A percentile compares a stretch with the other conserved stretches of the same genome.
These are phyloP conservation scores for Neophaeococcomyces aloes DNA, from an alignment of 2,329 filamentous ascomycete genomes.

Conservation along the genomic window DNA sequence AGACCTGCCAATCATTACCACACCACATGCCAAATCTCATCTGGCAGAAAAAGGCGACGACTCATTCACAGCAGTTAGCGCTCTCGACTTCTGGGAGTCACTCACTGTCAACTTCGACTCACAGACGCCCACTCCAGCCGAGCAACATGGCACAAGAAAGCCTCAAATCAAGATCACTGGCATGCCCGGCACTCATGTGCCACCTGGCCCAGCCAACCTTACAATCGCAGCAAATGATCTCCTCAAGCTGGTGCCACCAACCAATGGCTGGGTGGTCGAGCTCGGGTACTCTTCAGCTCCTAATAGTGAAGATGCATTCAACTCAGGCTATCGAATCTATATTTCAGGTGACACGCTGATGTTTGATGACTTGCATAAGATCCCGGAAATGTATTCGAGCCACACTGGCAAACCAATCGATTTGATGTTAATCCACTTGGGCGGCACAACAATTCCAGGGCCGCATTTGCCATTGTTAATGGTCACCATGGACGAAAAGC, in stretches of 20 bases:
- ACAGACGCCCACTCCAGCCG: not conserved
- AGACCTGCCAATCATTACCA: conserved; percentile 53
- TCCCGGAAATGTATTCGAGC: conserved; percentile 43
- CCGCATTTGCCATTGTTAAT: conserved; percentile 50
- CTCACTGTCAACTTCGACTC: conserved; percentile 35
- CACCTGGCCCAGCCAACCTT: conserved; percentile 27
- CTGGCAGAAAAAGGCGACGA: conserved; percentile 34
- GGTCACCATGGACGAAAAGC: conserved; percentile 58
- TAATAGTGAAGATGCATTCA: conserved; percentile 24
- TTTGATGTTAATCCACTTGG: conserved; percentile 56
- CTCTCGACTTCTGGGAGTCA: conserved; percentile 47
- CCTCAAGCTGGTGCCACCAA: conserved; percentile 46
- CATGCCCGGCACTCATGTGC: conserved; percentile 56
- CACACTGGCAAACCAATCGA: conserved; percentile 44
- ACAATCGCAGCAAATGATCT: conserved; percentile 37
- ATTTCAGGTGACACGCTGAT: conserved; percentile 57
- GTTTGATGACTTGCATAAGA: conserved; percentile 51
- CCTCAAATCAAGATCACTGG: conserved; percentile 48
- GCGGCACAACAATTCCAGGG: conserved; percentile 54
- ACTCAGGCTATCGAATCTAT: conserved; percentile 50
- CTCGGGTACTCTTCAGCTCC: conserved; percentile 37
- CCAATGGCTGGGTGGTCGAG: conserved; percentile 58
- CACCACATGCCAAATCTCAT: conserved; percentile 48
- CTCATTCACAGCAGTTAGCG: conserved; percentile 45
- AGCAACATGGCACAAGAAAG: not conserved